Conservation (phyloP, 1,139 yeast genomes). For the Geotrichum reessii region DNA sequence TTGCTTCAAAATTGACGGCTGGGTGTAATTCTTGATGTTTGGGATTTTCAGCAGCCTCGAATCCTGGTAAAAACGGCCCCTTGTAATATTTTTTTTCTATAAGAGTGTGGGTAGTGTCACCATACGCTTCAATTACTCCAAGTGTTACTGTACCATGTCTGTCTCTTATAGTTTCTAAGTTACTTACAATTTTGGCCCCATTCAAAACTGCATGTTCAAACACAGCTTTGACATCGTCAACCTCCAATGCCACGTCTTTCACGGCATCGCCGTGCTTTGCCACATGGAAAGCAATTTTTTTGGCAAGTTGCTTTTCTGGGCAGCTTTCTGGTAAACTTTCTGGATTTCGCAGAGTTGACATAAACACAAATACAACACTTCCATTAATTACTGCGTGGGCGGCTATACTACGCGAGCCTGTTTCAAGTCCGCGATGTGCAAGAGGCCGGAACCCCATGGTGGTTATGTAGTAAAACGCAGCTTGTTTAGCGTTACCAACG, state of each 20-base stretch:
- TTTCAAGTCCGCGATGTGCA: conserved; percentile 64
- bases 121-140: conserved; percentile 56
- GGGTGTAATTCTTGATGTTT: conserved; percentile 26
- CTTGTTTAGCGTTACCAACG: conserved; percentile 62
- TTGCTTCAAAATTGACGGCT: conserved; percentile 38
- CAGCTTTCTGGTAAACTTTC: conserved; percentile 12
- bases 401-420: conserved; percentile 51
- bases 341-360: conserved; percentile 36
- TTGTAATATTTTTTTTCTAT: conserved; percentile 45
- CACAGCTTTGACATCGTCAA: conserved; percentile 44
- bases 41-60: conserved; percentile 15
- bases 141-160: conserved; percentile 45
- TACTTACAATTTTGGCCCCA: conserved; percentile 50
- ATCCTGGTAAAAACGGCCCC: conserved; percentile 51
- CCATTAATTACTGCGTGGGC: conserved; percentile 62
- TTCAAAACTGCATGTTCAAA: conserved; percentile 44
- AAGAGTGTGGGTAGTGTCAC: conserved; percentile 65
- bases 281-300: conserved; percentile 46
- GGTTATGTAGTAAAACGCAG: conserved; percentile 50
- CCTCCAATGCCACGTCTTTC: conserved; percentile 62
- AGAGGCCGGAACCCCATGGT: conserved; percentile 59
- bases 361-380: conserved; percentile 48
- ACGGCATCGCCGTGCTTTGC: conserved; percentile 70
- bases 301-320: conserved; percentile 27
- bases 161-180: conserved; percentile 45